A percentile compares a stretch with the other conserved stretches of the same genome.
Evolutionary conservation across 2,329 filamentous ascomycete species (phyloP).

Genomic region (Arthrinium phaeospermum): DNA sequence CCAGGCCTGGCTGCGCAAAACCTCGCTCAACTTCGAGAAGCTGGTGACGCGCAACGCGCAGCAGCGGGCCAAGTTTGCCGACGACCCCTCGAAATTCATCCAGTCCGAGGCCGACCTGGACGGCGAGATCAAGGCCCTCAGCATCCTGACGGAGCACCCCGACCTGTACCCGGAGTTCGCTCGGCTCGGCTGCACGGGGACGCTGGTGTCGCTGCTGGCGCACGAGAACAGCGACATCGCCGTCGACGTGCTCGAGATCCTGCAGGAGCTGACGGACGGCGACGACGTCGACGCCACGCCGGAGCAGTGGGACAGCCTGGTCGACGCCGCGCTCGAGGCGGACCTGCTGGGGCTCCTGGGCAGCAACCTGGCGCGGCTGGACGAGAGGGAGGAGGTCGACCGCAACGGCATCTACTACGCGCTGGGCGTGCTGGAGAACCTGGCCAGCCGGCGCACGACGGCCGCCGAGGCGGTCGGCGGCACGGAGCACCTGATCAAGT

Average conservation of each 20-base stretch:
- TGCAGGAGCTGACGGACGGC: constrained; percentile 91
- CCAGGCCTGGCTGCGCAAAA: constrained; percentile 79
- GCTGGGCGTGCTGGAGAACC: constrained; percentile 81
- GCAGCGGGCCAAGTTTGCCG: constrained; percentile 65
- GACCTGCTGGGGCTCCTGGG: constrained; percentile 77
- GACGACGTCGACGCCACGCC: constrained; percentile 71
- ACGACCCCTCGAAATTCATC: constrained; percentile 39
- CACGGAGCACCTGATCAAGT: constrained; percentile 71
- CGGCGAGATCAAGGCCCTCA: constrained; percentile 83
- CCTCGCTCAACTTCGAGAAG: constrained; percentile 85
- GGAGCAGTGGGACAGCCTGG: constrained; percentile 24
- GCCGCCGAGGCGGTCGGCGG: constrained; percentile 76
- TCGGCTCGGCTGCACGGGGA: constrained; percentile 45
- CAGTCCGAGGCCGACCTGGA: constrained; percentile 80
- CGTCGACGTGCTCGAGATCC: constrained; percentile 86
- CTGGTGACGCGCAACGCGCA: constrained; percentile 91
- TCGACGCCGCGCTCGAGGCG: constrained; percentile 68
- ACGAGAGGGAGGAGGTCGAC: constrained; percentile 76
- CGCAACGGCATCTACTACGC: constrained; percentile 86
- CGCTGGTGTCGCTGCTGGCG: constrained; percentile 80
- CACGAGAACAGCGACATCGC: constrained; percentile 98
- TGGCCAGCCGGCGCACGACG: constrained; percentile 70
- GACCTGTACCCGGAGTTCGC: constrained; percentile 52
- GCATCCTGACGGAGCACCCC: constrained; percentile 85
- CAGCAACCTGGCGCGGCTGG: constrained; percentile 78